A percentile compares a stretch with the other conserved stretches of the same genome.
phyloP scores from a whole-genome alignment of 768 basidiomycete species.

The Pleurotus tuoliensis region DNA sequence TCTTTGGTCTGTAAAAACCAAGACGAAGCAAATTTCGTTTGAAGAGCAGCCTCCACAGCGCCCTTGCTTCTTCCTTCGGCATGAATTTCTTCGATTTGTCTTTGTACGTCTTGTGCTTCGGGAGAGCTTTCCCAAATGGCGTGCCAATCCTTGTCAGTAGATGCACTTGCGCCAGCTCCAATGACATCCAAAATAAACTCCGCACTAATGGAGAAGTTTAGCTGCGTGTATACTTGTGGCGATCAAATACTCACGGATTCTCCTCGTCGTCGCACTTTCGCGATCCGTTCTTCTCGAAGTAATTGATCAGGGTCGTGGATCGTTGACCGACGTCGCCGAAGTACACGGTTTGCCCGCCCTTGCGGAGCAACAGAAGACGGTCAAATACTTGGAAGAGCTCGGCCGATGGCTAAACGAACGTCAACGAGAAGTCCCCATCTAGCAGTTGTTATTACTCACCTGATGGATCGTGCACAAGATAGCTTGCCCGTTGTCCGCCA shows the following conservation, averaged over 20 bases:
- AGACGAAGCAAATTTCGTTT: conserved; percentile 46
- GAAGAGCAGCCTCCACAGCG: conserved; percentile 30
- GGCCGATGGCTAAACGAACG: conserved; percentile 66
- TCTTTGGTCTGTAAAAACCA: conserved; percentile 45
- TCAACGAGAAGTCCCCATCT: too few species aligned
- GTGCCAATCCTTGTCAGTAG: conserved; percentile 52
- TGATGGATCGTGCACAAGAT: conserved; percentile 81
- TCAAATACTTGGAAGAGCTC: conserved; percentile 84
- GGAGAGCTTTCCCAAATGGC: conserved; percentile 45
- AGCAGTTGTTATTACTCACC: conserved; percentile 10
- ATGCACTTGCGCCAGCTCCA: conserved; percentile 65
- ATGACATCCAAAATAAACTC: conserved; percentile 69
- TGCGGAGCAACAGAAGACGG: conserved; percentile 67
- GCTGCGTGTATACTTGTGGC: too few species aligned
- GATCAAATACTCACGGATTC: conserved; percentile 56
- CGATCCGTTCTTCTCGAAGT: conserved; percentile 72
- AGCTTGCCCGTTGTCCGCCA: conserved; percentile 80
- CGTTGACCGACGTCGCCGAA: conserved; percentile 66
- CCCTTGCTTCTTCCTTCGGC: conserved; percentile 44
- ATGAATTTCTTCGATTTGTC: conserved; percentile 45
- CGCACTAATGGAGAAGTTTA: conserved; percentile 29
- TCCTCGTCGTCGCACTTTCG: conserved; percentile 57
- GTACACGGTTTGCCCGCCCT: conserved; percentile 75
- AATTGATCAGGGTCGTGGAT: conserved; percentile 62
- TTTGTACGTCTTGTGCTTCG: conserved; percentile 27